Evolutionary conservation across 345 rosid genomes (phyloP).

Genomic region (Eutrema heterophyllum): DNA sequence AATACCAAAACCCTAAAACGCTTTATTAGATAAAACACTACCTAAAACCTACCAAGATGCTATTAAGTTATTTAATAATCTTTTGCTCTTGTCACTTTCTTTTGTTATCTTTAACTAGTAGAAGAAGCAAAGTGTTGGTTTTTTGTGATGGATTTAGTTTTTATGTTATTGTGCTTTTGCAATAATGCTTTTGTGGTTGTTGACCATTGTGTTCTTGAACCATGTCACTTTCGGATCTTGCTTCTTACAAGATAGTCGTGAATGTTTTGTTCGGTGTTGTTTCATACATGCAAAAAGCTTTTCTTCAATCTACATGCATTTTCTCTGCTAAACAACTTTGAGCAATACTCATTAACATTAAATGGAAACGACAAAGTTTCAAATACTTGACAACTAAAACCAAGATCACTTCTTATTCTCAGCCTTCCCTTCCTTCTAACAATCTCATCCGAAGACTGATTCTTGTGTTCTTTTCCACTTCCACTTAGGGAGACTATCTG

Average conservation of each 20-base stretch:
- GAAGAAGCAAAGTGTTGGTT: conserved; percentile 1
- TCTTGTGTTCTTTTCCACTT: too few relatives aligned
- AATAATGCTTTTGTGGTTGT: not conserved
- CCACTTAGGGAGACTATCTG: too few relatives aligned
- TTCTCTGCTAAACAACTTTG: not conserved
- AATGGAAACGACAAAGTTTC: too few relatives aligned
- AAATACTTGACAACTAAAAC: too few relatives aligned
- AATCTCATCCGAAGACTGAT: too few relatives aligned
- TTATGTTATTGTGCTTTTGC: not conserved
- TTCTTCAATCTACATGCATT: not conserved
- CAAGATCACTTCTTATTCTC: too few relatives aligned
- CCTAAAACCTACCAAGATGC: not conserved
- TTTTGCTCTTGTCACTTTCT: not conserved
- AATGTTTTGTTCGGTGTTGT: not conserved
- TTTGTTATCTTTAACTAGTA: not conserved
- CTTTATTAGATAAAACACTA: not conserved
- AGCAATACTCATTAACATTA: too few relatives aligned
- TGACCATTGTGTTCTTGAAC: not conserved
- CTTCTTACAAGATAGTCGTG: not conserved
- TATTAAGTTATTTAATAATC: not conserved
- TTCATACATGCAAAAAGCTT: not conserved
- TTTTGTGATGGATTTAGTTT: not conserved
- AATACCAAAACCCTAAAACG: not conserved
- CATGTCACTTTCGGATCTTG: not conserved
- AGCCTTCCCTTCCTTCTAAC: too few relatives aligned